Conservation (phyloP, 2,329 filamentous ascomycete species). For the Pestalotiopsis sp. region DNA sequence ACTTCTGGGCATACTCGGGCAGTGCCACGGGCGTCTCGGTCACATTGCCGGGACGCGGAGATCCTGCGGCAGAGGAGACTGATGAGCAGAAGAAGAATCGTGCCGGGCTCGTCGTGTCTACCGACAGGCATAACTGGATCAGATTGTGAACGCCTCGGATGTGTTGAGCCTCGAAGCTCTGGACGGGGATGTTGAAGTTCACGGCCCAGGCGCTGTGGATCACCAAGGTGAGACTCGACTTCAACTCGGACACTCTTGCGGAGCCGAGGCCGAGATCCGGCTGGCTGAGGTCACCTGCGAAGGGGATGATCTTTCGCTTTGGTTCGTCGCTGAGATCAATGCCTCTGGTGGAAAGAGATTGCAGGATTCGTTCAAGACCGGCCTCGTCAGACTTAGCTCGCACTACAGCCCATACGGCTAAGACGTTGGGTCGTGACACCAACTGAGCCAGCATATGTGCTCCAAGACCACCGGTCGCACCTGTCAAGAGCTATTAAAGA, state of each 20-base stretch:
- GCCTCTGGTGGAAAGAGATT: neutral
- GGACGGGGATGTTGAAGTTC: neutral
- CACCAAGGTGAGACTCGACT: neutral
- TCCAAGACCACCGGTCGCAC: neutral
- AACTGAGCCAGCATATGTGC: neutral
- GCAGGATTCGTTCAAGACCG: neutral
- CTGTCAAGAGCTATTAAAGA: neutral
- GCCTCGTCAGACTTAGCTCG: neutral
- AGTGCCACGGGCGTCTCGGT: neutral
- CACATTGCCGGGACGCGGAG: neutral
- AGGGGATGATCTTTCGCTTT: neutral
- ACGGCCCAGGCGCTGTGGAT: neutral
- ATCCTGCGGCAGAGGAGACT: neutral
- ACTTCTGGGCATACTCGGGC: neutral
- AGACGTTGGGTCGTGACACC: neutral
- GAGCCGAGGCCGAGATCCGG: neutral
- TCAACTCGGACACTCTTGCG: neutral
- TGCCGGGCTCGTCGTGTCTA: neutral
- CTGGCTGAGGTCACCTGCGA: neutral
- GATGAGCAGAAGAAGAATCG: constrained; percentile 2
- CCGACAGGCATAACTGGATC: neutral
- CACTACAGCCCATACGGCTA: neutral
- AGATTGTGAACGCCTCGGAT: neutral
- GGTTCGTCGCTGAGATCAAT: neutral
- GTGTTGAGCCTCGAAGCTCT: neutral